Percentiles rank a stretch among this genome's conserved stretches.
Evolutionary conservation across 75 land plant species (phyloP).

Genomic region (Cryptomeria japonica): DNA sequence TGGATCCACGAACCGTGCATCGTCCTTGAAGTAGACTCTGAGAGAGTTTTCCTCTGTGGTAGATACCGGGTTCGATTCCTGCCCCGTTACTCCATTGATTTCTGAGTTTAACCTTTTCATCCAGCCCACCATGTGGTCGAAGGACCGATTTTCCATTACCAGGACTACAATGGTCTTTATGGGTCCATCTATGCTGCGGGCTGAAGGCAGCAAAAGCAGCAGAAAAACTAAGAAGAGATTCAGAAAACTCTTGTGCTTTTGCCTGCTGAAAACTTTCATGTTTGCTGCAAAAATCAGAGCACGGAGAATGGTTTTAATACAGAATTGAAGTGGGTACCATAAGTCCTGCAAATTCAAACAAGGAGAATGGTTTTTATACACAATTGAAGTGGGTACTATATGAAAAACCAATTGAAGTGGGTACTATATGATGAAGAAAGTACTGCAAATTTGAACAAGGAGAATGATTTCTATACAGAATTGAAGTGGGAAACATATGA

Average conservation of each 20-base stretch:
- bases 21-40: slow-evolving; percentile 35
- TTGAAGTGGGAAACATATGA: no score
- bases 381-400: no score
- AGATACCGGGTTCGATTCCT: slow-evolving; percentile 42
- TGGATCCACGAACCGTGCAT: slow-evolving; percentile 54
- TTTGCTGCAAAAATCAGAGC: no score
- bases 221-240: not conserved
- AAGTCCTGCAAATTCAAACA: no score
- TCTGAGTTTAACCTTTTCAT: slow-evolving; percentile 50
- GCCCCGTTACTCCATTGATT: slow-evolving; percentile 49
- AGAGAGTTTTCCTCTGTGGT: slow-evolving; percentile 26
- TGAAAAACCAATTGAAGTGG: no score
- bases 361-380: no score
- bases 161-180: slow-evolving; percentile 58
- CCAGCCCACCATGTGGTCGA: slow-evolving; percentile 71
- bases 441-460: no score
- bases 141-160: slow-evolving; percentile 68
- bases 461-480: no score
- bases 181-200: slow-evolving; percentile 18
- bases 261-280: not conserved
- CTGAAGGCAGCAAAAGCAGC: not conserved
- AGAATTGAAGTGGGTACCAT: no score
- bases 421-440: no score
- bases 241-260: not conserved
- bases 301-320: no score